Base-by-base conservation (phyloP, 257 asterid genomes). In the Ocimum tenuiflorum region DNA sequence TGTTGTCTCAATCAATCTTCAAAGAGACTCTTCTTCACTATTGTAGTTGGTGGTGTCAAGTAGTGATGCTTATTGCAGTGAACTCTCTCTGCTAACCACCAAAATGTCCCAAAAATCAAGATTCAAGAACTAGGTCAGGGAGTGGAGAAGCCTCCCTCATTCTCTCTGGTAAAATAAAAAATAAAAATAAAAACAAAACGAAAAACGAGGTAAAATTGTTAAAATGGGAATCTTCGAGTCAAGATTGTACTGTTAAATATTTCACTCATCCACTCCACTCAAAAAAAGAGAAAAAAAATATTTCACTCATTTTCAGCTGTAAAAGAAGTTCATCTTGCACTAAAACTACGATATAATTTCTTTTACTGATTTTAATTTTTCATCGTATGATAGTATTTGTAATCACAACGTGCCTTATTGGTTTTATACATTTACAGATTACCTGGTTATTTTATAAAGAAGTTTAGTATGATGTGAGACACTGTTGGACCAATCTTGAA, bases 121-220 rank as follows among this genome's bases (percentile, higher is more conserved):
- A 70, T 65, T 72, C 63, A 78, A 57, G 77, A 72, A 72, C 75
- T 71, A 65, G 77, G 74, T 56, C 75, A 62, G 72, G 74, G 49
- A 51, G 71, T 52, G 60, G 63, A 62, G 72, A 68, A 27, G 65
- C 29, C 62, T 35, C 52, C 36, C 52, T 52, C 31, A n/a, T n/a
- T 43, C 51, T 22, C 63, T 59, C 31, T 27, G 31, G 31, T 27
- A 35, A 35, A 35, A 35, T 8, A 19, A 31, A 47, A 22, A 42
- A 31, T 31, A 38, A 45, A 3, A 36, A 19, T 7, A 38, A 59
- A 7, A 1, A 7, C 0, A 8, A 36, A 7, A 59, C 1, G 13
- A 19, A 20, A 1, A n/a, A 39, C 10, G 19, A n/a, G 19, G 31
- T 38, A 31, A 7, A 53, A 65, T 58, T 42, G 61, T 52, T 62